Base-by-base conservation (phyloP, 2,329 filamentous ascomycete species). In the Curvularia eragrostidis region DNA sequence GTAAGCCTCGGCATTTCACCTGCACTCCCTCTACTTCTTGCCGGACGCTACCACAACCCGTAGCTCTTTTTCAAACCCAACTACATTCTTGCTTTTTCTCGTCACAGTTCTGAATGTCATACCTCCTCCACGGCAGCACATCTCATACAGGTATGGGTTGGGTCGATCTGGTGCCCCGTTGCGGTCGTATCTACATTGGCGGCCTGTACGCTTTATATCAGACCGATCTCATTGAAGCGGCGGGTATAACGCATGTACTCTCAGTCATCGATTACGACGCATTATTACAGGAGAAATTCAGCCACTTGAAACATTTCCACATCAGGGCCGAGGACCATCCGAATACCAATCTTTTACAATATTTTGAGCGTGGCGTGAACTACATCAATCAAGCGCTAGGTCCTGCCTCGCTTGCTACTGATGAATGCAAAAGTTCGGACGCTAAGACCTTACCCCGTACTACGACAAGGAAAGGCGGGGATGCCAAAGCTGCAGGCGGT, bases 201-300 rank as follows among this genome's bases (percentile, higher is more conserved):
- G 78, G 78, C 28, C 67, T 80, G 3, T 75, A 78, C 55, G 78
- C 77, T 1, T 64, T 80, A 2, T 79, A 79, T 61, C 74, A 78
- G 57, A 73, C 72, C 2, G 69, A 77, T 58, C 67, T 78, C 8
- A 72, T 76, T 49, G 52, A 59, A 9, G 61, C 64, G 3, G 71
- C 71, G 2, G 66, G 67, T 4, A 73, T 76, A 18, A 76, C 73
- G 0, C 72, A 76, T 36, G 72, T 76, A 0, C 55, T 75, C 1
- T 70, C 65, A 0, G 68, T 75, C 9, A 71, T 76, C 3, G 72
- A 76, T 36, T 75, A 75, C 51, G 71, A 73, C 12, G 65, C 71
- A 0, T 23, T 68, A 30, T 61, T 74, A 0, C 63, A 66, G 13
- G 67, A 73, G 5, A 58, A 64, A 13, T 71, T 74, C 41, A 24